phyloP scores from a whole-genome alignment of 768 basidiomycete species.

The Leccinum obscurum region DNA sequence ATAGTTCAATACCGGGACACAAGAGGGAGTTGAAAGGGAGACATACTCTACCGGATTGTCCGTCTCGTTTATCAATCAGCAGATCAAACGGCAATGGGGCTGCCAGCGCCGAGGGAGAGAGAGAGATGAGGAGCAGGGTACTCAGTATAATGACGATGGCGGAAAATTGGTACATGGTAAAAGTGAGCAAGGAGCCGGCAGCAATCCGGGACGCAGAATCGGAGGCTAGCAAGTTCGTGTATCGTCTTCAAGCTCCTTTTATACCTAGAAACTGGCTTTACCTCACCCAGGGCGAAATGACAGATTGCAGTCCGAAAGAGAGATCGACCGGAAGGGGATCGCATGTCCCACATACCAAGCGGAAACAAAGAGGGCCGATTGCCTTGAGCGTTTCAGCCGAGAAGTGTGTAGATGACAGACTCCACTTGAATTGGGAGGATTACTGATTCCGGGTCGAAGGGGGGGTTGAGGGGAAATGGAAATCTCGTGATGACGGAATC shows the following conservation, averaged over 20 bases:
- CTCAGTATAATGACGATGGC: conserved; percentile 40
- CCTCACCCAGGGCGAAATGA: conserved; percentile 30
- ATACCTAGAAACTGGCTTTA: conserved; percentile 28
- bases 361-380: conserved; percentile 27
- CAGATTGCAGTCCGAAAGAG: conserved; percentile 19
- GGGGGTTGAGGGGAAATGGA: conserved; percentile 3
- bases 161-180: conserved; percentile 22
- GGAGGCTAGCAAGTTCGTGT: conserved; percentile 7
- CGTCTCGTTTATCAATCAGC: conserved; percentile 51
- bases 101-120: conserved; percentile 43
- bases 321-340: conserved; percentile 34
- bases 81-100: conserved; percentile 32
- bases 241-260: conserved; percentile 20
- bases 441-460: conserved; percentile 22
- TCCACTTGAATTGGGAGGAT: conserved; percentile 10
- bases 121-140: conserved; percentile 41
- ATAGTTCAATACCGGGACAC: conserved; percentile 6
- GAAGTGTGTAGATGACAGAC: conserved; percentile 14
- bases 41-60: conserved; percentile 51
- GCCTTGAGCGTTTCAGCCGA: conserved; percentile 20
- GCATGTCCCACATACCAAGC: conserved; percentile 20
- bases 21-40: not conserved
- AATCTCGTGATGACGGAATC: conserved; percentile 22
- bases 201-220: not conserved
- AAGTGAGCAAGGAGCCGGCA: not conserved